Evolutionary conservation across 768 basidiomycete species (phyloP).

Genomic region (Serendipita sp.): DNA sequence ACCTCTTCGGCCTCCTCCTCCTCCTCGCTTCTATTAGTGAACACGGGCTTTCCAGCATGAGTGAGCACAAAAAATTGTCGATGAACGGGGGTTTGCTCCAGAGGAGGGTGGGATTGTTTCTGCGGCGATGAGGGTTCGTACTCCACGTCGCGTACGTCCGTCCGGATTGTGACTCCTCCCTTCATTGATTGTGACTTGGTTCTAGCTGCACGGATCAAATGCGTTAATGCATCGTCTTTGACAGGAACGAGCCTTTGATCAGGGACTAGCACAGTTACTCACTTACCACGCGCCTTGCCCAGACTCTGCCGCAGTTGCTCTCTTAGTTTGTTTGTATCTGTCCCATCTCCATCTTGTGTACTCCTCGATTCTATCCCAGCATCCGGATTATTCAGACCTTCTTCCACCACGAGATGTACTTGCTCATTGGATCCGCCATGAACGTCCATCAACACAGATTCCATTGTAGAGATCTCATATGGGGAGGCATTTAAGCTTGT

Average conservation of each 20-base stretch:
- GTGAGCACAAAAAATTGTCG: constrained; percentile 88
- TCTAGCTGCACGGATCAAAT: neutral
- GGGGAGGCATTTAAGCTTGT: neutral
- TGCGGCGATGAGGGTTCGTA: neutral
- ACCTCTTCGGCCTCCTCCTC: constrained; percentile 46
- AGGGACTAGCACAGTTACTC: constrained; percentile 11
- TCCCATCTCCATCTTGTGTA: neutral
- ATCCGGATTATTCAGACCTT: neutral
- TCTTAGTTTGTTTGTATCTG: constrained; percentile 24
- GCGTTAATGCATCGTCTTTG: neutral
- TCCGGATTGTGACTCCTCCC: neutral
- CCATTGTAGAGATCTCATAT: neutral
- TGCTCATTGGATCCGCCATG: neutral
- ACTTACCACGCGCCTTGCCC: constrained; percentile 30
- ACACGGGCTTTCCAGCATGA: constrained; percentile 96
- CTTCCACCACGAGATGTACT: neutral
- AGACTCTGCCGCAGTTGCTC: constrained; percentile 59
- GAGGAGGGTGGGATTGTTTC: neutral
- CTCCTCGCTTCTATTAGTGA: constrained; percentile 44
- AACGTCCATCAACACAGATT: neutral
- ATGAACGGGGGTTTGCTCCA: constrained; percentile 18
- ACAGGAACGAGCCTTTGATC: constrained; percentile 1
- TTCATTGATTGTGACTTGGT: neutral
- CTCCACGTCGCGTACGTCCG: neutral
- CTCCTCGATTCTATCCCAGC: neutral